Evolutionary conservation across 2,329 filamentous ascomycete species (phyloP).

Genomic region (Fusarium sp.): DNA sequence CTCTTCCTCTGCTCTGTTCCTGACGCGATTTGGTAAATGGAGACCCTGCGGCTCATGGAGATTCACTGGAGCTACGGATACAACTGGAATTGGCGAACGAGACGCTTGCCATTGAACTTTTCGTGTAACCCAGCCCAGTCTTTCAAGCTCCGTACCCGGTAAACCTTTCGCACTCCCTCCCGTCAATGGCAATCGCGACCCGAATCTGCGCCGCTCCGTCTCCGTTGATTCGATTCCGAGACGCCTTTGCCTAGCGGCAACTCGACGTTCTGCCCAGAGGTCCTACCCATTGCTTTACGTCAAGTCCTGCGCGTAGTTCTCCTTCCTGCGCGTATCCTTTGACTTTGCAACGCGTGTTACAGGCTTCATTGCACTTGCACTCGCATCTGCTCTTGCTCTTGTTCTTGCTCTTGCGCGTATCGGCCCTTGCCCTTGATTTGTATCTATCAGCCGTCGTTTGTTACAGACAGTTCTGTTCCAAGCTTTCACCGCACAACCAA

Average conservation of each 20-base stretch:
- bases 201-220: slow-evolving; percentile 42
- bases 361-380: neutral
- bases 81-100: slow-evolving; percentile 44
- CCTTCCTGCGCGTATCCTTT: slow-evolving; percentile 36
- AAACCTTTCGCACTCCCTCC: slow-evolving; percentile 32
- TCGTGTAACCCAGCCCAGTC: slow-evolving; percentile 44
- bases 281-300: slow-evolving; percentile 20
- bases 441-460: slow-evolving; percentile 26
- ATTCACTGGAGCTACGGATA: neutral
- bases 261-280: slow-evolving; percentile 25
- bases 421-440: slow-evolving; percentile 32
- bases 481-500: slow-evolving; percentile 17
- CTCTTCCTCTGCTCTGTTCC: slow-evolving; percentile 39
- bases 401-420: slow-evolving; percentile 30
- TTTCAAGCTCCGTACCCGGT: slow-evolving; percentile 38
- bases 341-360: slow-evolving; percentile 35
- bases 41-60: slow-evolving; percentile 32
- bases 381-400: neutral
- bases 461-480: slow-evolving; percentile 23
- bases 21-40: slow-evolving; percentile 43
- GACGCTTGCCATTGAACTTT: slow-evolving; percentile 35
- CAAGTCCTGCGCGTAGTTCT: slow-evolving; percentile 37
- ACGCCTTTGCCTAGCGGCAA: slow-evolving; percentile 28
- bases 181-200: slow-evolving; percentile 32
- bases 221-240: slow-evolving; percentile 37